Percentiles rank a stretch among this genome's conserved stretches.
These are phyloP conservation scores for Schizosaccharomyces versatilis DNA, from an alignment of 1,139 yeast species.

Conservation along the genomic window DNA sequence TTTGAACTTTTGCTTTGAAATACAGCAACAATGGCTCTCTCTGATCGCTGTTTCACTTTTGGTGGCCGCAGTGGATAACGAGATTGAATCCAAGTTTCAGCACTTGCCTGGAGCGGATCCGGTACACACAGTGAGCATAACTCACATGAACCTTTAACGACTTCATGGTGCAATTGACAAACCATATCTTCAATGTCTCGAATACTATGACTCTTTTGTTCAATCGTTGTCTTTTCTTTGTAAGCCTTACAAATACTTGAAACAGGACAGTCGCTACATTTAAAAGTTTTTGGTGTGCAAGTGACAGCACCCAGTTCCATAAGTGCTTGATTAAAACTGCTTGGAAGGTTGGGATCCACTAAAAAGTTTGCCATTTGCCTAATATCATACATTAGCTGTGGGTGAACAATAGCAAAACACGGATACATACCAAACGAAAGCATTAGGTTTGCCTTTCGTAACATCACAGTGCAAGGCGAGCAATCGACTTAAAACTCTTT, in stretches of 20 bases:
- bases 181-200: slow-evolving; percentile 2
- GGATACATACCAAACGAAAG: slow-evolving; percentile 4
- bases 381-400: background rate
- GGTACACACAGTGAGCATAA: background rate
- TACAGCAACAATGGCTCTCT: slow-evolving; percentile 6
- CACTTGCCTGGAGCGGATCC: background rate
- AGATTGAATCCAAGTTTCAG: slow-evolving; percentile 5
- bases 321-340: slow-evolving; percentile 9
- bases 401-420: background rate
- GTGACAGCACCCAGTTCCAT: slow-evolving; percentile 11
- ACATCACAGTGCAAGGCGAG: slow-evolving; percentile 9
- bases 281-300: slow-evolving; percentile 8
- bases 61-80: slow-evolving; percentile 7
- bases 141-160: background rate
- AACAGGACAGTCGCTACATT: slow-evolving; percentile 7
- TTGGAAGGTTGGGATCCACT: slow-evolving; percentile 7
- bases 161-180: background rate
- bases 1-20: background rate
- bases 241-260: slow-evolving; percentile 6
- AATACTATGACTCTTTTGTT: background rate
- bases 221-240: slow-evolving; percentile 2
- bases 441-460: slow-evolving; percentile 7
- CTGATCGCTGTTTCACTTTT: slow-evolving; percentile 5
- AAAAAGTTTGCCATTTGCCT: slow-evolving; percentile 6
- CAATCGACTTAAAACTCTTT: slow-evolving; percentile 8